Base-by-base conservation (phyloP, 2,329 filamentous ascomycete species). In the Raffaelea ambrosiae region DNA sequence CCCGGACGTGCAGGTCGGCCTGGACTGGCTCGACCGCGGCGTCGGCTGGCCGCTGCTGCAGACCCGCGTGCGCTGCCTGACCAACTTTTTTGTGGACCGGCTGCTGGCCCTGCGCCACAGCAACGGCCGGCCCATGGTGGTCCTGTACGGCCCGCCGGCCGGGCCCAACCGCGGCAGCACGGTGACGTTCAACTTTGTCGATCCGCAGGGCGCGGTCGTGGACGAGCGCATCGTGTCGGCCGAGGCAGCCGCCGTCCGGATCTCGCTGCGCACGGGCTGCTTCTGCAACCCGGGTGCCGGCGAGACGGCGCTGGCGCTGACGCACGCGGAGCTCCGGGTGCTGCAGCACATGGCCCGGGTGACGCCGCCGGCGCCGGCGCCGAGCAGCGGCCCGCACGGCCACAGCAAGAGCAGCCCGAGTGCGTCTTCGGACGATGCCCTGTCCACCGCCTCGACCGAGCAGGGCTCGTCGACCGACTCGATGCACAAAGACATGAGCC, bases 231-330 rank as follows among this genome's bases (percentile, higher is more conserved):
- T 67, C 1, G 61, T 70, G 1, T 65, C 57, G 0, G 38, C 44
- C 3, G 66, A 63, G 51, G 63, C 66, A 0, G 57, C 65, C 0
- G 57, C 53, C 0, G 59, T 55, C 1, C 55, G 54, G 39, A 68
- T 70, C 22, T 68, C 66, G 5, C 50, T 70, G 9, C 58, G 66
- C 11, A 68, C 66, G 2, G 67, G 67, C 4, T 70, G 67, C 42
- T 69, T 69, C 52, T 69, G 67, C 50, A 69, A 70, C 36, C 67
- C 67, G 0, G 66, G 67, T 3, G 66, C 58, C 0, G 63, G 62
- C 16, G 66, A 68, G 54, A 53, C 54, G 1, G 64, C 64, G 0
- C 57, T 68, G 16, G 59, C 55, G 3, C 43, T 67, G n/a, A 49
- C 55, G 16, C 47, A 46, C 2, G 43, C 48, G 18, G 44, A 48